These are phyloP conservation scores for Aspergillus sp. DNA, from an alignment of 2,329 filamentous ascomycete species.

Conservation along the genomic window DNA sequence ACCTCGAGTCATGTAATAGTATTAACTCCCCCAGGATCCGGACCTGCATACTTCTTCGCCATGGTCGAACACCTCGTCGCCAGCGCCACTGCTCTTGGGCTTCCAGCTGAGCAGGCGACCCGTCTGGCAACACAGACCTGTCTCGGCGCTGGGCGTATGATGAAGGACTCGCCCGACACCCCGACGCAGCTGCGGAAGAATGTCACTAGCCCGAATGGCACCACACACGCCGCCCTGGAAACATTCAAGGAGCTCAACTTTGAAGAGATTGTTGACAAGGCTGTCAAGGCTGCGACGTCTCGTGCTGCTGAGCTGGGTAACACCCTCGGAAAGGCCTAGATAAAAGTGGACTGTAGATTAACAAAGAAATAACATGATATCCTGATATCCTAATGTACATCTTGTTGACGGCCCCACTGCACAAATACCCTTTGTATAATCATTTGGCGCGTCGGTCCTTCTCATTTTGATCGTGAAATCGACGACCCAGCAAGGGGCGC, in stretches of 20 bases:
- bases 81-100: constrained; percentile 32
- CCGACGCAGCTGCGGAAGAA: constrained; percentile 36
- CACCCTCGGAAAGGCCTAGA: constrained; percentile 20
- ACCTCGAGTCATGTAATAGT: too few species aligned
- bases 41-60: constrained; percentile 38
- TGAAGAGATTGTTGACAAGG: constrained; percentile 31
- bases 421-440: too few species aligned
- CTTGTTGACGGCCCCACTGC: too few species aligned
- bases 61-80: constrained; percentile 37
- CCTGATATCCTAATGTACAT: background rate
- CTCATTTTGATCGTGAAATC: too few species aligned
- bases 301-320: constrained; percentile 33
- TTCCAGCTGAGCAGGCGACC: constrained; percentile 35
- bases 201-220: constrained; percentile 37
- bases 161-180: constrained; percentile 30
- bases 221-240: constrained; percentile 34
- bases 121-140: constrained; percentile 35
- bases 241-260: constrained; percentile 31
- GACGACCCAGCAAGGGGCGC: too few species aligned
- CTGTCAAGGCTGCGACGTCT: constrained; percentile 32
- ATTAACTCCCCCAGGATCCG: constrained; percentile 28
- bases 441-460: too few species aligned
- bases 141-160: constrained; percentile 37
- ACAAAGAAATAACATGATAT: background rate
- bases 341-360: too few species aligned